Base-by-base conservation (phyloP, 2,329 filamentous ascomycete species). In the Pseudocercospora eumusae region DNA sequence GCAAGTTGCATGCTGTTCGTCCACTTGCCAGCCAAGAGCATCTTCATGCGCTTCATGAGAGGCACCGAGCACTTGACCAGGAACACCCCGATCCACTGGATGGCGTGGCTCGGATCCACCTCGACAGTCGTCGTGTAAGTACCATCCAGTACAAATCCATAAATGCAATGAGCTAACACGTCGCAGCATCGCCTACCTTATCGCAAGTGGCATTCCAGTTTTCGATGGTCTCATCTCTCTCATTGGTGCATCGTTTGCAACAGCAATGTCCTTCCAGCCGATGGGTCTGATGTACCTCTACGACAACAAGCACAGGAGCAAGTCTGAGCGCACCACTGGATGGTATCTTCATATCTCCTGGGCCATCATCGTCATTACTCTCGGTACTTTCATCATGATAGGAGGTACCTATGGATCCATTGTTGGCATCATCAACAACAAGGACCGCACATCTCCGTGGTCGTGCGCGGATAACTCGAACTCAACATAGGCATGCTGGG, bases 321-420 rank as follows among this genome's bases (percentile, higher is more conserved):
- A 54, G 47, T 28, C 28, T 18, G 47, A 64, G 25, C 59, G 65
- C 47, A 57, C 44, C 50, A 23, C 40, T 49, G 61, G 50, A 28
- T 66, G 64, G 63, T 60, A 40, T 1, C 13, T 47, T 21, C 57
- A 61, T 21, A 62, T 63, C 3, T 52, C 40, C 18, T 70, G 66
- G 62, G 60, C 59, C 21, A 27, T 63, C 8, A 75, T 76, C 55
- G 69, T 79, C 5, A 67, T 80, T 36, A 56, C 76, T 4, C 58
- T 68, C 2, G 77, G 77, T 3, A 72, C 69, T 0, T 81, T 81
- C 62, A 67, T 81, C 50, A 79, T 75, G 71, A 69, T 80, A 45
- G 75, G 71, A 2, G 79, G 79, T 0, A 80, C 79, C 0, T 81
- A 81, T 54, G 79, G 78, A 0, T 79, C 78, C 0, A 68, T 81